Evolutionary conservation across 371 early-diverging fungal species (phyloP).

Genomic region (Sporodiniella umbellata): DNA sequence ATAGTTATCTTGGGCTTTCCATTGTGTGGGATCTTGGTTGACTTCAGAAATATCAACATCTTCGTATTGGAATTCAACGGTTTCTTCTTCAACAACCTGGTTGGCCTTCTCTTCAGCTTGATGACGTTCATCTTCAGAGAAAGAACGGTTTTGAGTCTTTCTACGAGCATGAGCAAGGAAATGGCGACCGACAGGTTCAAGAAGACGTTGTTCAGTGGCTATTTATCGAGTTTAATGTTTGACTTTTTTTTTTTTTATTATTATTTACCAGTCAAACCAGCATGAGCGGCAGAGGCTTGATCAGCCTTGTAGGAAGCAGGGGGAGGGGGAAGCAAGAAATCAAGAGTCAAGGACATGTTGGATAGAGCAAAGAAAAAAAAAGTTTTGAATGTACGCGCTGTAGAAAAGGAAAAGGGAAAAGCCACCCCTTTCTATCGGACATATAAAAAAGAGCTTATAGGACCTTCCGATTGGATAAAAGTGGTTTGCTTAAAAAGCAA

Average conservation of each 20-base stretch:
- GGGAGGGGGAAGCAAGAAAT: slow-evolving; percentile 66
- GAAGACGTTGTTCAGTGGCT: slow-evolving; percentile 47
- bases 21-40: slow-evolving; percentile 74
- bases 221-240: too few species aligned
- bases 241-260: too few species aligned
- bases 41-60: slow-evolving; percentile 64
- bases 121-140: slow-evolving; percentile 66
- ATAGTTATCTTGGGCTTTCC: slow-evolving; percentile 90
- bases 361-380: not conserved
- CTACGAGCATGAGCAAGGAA: slow-evolving; percentile 70
- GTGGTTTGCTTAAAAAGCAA: too few species aligned
- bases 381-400: too few species aligned
- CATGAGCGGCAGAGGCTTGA: slow-evolving; percentile 45
- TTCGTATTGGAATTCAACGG: slow-evolving; percentile 72
- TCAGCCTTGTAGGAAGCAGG: slow-evolving; percentile 60
- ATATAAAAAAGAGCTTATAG: too few species aligned
- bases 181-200: slow-evolving; percentile 63
- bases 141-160: slow-evolving; percentile 66
- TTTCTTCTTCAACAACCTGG: slow-evolving; percentile 55
- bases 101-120: slow-evolving; percentile 46
- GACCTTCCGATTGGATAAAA: too few species aligned
- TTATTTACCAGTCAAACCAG: slow-evolving; percentile 40
- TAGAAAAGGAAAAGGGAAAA: not conserved
- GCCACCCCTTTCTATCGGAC: not conserved
- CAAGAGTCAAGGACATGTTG: slow-evolving; percentile 51